Evolutionary conservation across 306 rosid species (phyloP).

Genomic region (Arachis hypogaea): DNA sequence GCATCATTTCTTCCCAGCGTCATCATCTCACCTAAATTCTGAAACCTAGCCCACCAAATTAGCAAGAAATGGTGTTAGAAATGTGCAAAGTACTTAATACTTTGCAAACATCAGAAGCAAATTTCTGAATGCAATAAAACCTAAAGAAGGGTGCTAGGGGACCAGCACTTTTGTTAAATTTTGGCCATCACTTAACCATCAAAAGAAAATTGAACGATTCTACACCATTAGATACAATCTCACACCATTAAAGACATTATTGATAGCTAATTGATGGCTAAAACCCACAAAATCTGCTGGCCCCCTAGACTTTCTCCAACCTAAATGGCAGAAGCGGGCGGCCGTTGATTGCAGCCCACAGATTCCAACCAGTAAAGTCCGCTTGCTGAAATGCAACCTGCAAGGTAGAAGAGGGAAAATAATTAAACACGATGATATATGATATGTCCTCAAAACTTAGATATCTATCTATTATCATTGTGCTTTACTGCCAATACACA

Average conservation of each 20-base stretch:
- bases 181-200: too few species aligned
- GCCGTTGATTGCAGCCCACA: conserved; percentile 94
- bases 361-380: conserved; percentile 95
- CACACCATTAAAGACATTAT: too few species aligned
- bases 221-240: too few species aligned
- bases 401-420: conserved; percentile 34
- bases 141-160: conserved; percentile 44
- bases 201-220: too few species aligned
- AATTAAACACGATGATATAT: conserved; percentile 27
- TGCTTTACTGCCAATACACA: background rate
- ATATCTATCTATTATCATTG: background rate
- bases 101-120: conserved; percentile 11
- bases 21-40: conserved; percentile 98
- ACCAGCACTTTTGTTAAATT: too few species aligned
- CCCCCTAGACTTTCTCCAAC: conserved; percentile 32
- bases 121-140: conserved; percentile 45
- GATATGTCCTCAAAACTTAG: conserved; percentile 6
- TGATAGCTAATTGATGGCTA: too few species aligned
- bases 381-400: conserved; percentile 99
- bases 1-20: conserved; percentile 89
- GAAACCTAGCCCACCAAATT: conserved; percentile 61
- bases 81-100: conserved; percentile 9
- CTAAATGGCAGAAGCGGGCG: conserved; percentile 97
- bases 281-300: too few species aligned
- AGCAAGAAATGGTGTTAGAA: conserved; percentile 19